Percentiles rank a stretch among this genome's conserved stretches.
Conservation (phyloP, 106 monocot genomes). For the Xerophyta viscosa region DNA sequence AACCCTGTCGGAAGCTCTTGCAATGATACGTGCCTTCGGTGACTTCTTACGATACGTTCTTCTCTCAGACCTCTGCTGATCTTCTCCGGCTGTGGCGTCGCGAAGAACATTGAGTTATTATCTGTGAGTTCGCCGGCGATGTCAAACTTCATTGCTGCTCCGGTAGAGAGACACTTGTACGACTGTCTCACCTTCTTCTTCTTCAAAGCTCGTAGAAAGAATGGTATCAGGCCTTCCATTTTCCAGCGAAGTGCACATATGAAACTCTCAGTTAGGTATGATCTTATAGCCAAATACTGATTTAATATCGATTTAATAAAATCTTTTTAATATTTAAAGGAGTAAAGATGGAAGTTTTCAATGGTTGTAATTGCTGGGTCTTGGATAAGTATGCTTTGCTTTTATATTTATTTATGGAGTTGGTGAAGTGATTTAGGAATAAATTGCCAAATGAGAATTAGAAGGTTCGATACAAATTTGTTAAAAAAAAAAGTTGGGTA, state of each 20-base stretch:
- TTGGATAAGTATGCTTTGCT: too few relatives aligned
- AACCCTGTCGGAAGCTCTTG: constrained; percentile 2
- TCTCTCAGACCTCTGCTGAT: background rate
- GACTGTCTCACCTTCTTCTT: background rate
- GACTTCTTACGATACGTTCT: background rate
- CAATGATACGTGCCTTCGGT: background rate
- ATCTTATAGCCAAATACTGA: too few relatives aligned
- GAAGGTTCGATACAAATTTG: too few relatives aligned
- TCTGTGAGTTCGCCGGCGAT: background rate
- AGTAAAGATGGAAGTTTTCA: too few relatives aligned
- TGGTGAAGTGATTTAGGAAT: too few relatives aligned
- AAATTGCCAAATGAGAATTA: too few relatives aligned
- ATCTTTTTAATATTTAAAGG: too few relatives aligned
- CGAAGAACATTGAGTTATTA: background rate
- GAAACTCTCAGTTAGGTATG: too few relatives aligned
- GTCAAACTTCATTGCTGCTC: background rate
- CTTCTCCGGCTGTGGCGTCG: background rate
- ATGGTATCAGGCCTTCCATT: background rate
- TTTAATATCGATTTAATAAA: too few relatives aligned
- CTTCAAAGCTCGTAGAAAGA: background rate
- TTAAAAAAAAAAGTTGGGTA: too few relatives aligned
- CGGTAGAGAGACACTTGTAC: background rate
- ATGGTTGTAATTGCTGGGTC: too few relatives aligned
- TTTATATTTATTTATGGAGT: too few relatives aligned
- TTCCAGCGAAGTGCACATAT: background rate